phyloP scores from a whole-genome alignment of 192 early-diverging fungal genomes.

The Coemansia sp. region DNA sequence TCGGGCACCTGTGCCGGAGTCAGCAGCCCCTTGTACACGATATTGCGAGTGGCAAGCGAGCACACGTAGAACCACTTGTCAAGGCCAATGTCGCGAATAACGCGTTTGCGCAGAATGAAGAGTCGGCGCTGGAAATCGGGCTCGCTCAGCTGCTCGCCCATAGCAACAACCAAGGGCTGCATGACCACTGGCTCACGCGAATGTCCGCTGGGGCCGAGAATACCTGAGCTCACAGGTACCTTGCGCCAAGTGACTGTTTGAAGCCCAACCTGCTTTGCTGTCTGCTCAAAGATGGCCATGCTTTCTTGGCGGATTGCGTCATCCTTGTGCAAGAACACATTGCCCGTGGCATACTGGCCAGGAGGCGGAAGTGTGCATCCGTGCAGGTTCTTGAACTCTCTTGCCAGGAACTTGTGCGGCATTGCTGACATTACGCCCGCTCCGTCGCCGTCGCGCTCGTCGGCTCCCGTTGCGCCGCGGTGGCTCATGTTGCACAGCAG shows the following conservation, averaged over 20 bases:
- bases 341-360: conserved; percentile 96
- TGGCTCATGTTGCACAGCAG: conserved; percentile 99
- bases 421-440: conserved; percentile 97
- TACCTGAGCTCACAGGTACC: conserved; percentile 81
- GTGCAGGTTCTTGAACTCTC: conserved; percentile 59
- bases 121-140: conserved; percentile 78
- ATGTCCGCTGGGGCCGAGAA: conserved; percentile 86
- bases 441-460: conserved; percentile 95
- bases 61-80: conserved; percentile 97
- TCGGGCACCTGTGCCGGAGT: conserved; percentile 91
- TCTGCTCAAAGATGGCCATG: conserved; percentile 74
- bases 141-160: conserved; percentile 38
- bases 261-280: conserved; percentile 75
- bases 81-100: conserved; percentile 80
- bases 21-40: conserved; percentile 97
- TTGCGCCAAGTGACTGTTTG: conserved; percentile 83
- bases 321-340: conserved; percentile 83
- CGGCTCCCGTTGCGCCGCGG: conserved; percentile 91
- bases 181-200: conserved; percentile 89
- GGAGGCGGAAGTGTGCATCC: conserved; percentile 67
- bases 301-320: conserved; percentile 65
- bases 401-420: conserved; percentile 84
- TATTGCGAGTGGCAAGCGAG: conserved; percentile 89
- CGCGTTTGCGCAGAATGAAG: conserved; percentile 87
- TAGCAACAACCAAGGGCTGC: conserved; percentile 86